A percentile compares a stretch with the other conserved stretches of the same genome.
These are phyloP conservation scores for Zalerion maritima DNA, from an alignment of 495 filamentous ascomycete genomes.

Conservation along the genomic window DNA sequence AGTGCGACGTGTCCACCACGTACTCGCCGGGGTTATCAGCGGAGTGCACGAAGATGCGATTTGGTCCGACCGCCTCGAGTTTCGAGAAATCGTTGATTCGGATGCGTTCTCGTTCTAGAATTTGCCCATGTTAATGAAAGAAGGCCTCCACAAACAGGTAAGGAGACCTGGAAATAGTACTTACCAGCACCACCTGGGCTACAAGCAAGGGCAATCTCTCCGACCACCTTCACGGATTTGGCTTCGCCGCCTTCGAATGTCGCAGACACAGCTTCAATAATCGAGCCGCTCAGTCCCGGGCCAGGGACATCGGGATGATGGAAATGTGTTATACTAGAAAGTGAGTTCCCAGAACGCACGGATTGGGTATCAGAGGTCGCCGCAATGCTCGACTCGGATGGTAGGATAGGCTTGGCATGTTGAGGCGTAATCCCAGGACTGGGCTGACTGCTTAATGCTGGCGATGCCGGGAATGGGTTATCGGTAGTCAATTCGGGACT, in stretches of 20 bases:
- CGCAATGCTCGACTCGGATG: conserved; percentile 36
- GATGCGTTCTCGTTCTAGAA: conserved; percentile 45
- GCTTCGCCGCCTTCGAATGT: conserved; percentile 62
- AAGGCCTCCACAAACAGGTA: neutral
- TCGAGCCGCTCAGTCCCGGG: conserved; percentile 73
- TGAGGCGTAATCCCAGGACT: too few relatives aligned
- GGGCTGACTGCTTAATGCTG: conserved; percentile 31
- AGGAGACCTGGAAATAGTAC: neutral
- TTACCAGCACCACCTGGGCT: conserved; percentile 41
- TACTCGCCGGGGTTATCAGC: conserved; percentile 67
- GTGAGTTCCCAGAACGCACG: conserved; percentile 72
- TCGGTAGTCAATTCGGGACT: conserved; percentile 23
- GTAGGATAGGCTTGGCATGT: conserved; percentile 26
- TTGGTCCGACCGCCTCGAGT: conserved; percentile 91
- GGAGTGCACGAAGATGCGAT: conserved; percentile 68
- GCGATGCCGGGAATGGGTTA: conserved; percentile 28
- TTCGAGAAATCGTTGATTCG: conserved; percentile 79
- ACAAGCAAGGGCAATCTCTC: conserved; percentile 82
- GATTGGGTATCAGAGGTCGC: conserved; percentile 73
- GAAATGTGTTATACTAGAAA: conserved; percentile 44
- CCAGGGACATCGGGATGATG: conserved; percentile 66
- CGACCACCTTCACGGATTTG: conserved; percentile 59
- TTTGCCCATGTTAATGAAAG: conserved; percentile 10
- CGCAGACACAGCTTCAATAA: conserved; percentile 82
- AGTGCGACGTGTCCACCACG: conserved; percentile 50